A percentile compares a stretch with the other conserved stretches of the same genome.
Conservation (phyloP, 2,329 filamentous ascomycete genomes). For the Penicillium sp. region DNA sequence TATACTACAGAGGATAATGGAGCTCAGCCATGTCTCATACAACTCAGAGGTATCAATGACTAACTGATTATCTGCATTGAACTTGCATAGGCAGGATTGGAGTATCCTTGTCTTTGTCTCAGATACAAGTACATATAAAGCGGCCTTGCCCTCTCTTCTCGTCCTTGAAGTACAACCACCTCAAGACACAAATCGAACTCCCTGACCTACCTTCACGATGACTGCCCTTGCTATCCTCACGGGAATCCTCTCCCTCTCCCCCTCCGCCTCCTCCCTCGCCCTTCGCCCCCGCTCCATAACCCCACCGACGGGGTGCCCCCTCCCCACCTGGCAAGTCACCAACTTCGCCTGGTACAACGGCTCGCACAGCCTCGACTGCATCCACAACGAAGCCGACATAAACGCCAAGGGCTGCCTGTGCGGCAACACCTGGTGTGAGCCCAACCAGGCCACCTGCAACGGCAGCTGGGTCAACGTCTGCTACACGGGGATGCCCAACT, state of each 20-base stretch:
- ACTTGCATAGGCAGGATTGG: background rate
- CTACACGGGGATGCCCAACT: slow-evolving; percentile 37
- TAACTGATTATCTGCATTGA: background rate
- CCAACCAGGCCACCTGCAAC: slow-evolving; percentile 30
- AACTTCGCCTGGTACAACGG: slow-evolving; percentile 28
- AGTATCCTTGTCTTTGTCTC: background rate
- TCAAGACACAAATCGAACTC: too few species aligned
- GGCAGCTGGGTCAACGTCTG: slow-evolving; percentile 31
- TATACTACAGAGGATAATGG: background rate
- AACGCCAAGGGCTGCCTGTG: slow-evolving; percentile 32
- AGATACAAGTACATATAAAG: background rate
- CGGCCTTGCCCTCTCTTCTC: background rate
- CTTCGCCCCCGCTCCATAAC: slow-evolving; percentile 27
- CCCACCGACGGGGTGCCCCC: slow-evolving; percentile 32
- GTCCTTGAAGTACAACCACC: too few species aligned
- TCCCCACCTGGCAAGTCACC: slow-evolving; percentile 34
- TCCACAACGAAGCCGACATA: slow-evolving; percentile 28
- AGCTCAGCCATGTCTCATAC: background rate
- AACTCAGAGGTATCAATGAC: background rate
- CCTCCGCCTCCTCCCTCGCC: slow-evolving; percentile 10
- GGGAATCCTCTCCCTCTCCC: slow-evolving; percentile 19
- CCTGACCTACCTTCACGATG: slow-evolving; percentile 14
- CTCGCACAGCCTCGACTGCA: slow-evolving; percentile 27
- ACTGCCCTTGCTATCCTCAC: slow-evolving; percentile 15
- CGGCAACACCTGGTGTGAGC: slow-evolving; percentile 28